These are phyloP conservation scores for Trichophyton rubrum DNA, from an alignment of 2,329 filamentous ascomycete genomes.

Conservation along the genomic window DNA sequence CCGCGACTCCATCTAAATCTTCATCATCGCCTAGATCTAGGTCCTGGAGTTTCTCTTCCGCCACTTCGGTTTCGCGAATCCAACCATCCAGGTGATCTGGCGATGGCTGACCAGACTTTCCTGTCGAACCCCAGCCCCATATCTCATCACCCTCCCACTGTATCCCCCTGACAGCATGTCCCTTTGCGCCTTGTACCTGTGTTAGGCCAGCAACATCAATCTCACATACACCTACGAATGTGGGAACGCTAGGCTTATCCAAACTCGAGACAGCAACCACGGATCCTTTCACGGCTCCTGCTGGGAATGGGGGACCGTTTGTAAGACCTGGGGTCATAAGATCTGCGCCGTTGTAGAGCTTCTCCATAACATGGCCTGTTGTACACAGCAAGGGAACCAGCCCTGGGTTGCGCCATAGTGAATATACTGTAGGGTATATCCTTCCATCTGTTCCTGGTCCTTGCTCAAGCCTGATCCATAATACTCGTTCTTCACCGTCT, in stretches of 20 bases:
- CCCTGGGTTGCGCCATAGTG: slow-evolving; percentile 51
- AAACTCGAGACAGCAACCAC: slow-evolving; percentile 52
- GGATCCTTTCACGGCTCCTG: slow-evolving; percentile 45
- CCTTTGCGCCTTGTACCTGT: slow-evolving; percentile 48
- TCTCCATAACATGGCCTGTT: slow-evolving; percentile 45
- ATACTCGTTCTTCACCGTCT: slow-evolving; percentile 44
- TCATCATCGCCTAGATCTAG: slow-evolving; percentile 33
- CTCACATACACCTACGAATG: slow-evolving; percentile 52
- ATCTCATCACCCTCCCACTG: slow-evolving; percentile 59
- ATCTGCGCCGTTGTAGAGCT: slow-evolving; percentile 52
- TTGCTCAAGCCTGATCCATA: slow-evolving; percentile 54
- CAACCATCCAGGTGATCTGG: slow-evolving; percentile 45
- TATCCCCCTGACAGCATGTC: slow-evolving; percentile 51
- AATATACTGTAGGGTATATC: slow-evolving; percentile 46
- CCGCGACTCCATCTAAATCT: slow-evolving; percentile 9
- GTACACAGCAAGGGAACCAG: slow-evolving; percentile 54
- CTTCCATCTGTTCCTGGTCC: slow-evolving; percentile 31
- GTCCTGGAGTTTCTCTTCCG: slow-evolving; percentile 28
- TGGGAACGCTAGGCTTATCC: slow-evolving; percentile 47
- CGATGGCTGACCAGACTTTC: slow-evolving; percentile 40
- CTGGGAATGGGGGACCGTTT: slow-evolving; percentile 51
- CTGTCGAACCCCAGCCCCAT: slow-evolving; percentile 50
- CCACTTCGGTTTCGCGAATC: slow-evolving; percentile 23
- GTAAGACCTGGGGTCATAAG: slow-evolving; percentile 57
- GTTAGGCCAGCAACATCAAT: slow-evolving; percentile 47